Conservation (phyloP, 805 yeast species). For the Candida dajiaensis region DNA sequence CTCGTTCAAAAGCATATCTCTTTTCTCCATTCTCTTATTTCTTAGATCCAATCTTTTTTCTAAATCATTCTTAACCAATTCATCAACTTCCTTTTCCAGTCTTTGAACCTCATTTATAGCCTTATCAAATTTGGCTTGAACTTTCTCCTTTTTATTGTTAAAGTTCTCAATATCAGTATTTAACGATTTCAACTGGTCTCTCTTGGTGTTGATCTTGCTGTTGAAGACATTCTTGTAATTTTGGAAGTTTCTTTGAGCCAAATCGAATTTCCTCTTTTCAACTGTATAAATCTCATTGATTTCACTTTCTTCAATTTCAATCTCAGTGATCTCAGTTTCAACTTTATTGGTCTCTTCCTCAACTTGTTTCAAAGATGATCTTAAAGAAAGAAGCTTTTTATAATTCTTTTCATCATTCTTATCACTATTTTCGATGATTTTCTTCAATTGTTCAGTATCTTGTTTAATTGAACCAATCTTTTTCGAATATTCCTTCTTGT, state of each 20-base stretch:
- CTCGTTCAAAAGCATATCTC: slow-evolving; percentile 18
- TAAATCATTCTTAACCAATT: slow-evolving; percentile 11
- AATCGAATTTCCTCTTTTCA: slow-evolving; percentile 33
- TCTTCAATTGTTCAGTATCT: slow-evolving; percentile 51
- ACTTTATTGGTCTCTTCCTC: slow-evolving; percentile 21
- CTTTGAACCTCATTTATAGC: slow-evolving; percentile 16
- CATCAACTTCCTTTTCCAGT: slow-evolving; percentile 12
- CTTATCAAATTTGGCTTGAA: slow-evolving; percentile 26
- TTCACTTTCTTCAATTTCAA: slow-evolving; percentile 28
- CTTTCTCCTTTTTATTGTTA: slow-evolving; percentile 28
- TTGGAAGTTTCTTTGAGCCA: slow-evolving; percentile 26
- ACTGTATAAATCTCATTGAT: slow-evolving; percentile 32
- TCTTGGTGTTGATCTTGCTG: slow-evolving; percentile 19
- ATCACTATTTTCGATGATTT: slow-evolving; percentile 40
- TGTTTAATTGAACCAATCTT: slow-evolving; percentile 42
- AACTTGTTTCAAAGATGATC: slow-evolving; percentile 19
- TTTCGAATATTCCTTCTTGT: slow-evolving; percentile 53
- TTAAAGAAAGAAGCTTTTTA: slow-evolving; percentile 17
- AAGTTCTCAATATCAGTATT: slow-evolving; percentile 26
- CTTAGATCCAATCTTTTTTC: slow-evolving; percentile 14
- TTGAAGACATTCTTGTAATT: slow-evolving; percentile 27
- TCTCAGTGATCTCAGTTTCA: slow-evolving; percentile 8
- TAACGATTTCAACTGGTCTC: slow-evolving; percentile 19
- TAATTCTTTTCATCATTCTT: slow-evolving; percentile 49
- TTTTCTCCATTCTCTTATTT: slow-evolving; percentile 16